These are phyloP conservation scores for Rubus parviflorus DNA, from an alignment of 306 rosid species.

Conservation along the genomic window DNA sequence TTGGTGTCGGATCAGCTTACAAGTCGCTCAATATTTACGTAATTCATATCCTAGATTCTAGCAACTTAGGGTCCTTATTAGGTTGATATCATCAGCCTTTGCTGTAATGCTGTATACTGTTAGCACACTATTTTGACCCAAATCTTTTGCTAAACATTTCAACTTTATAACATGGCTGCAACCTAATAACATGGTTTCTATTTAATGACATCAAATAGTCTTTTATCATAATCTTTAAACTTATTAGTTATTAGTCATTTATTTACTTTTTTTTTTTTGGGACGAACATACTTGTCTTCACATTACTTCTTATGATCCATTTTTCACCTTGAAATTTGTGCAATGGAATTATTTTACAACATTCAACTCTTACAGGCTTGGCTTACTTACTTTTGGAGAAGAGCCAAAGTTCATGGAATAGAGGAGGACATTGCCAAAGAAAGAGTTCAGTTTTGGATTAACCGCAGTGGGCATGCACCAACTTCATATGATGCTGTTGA, in stretches of 20 bases:
- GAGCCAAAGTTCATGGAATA: constrained; percentile 85
- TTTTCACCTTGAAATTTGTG: neutral
- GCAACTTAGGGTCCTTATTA: neutral
- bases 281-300: neutral
- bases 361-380: constrained; percentile 62
- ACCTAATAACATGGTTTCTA: neutral
- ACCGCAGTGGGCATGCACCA: constrained; percentile 80
- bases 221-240: neutral
- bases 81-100: neutral
- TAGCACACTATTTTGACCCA: too few species aligned
- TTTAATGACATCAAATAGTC: neutral
- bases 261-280: neutral
- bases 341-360: neutral
- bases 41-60: neutral
- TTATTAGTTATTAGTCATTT: neutral
- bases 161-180: too few species aligned
- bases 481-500: constrained; percentile 92
- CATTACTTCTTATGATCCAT: neutral
- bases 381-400: constrained; percentile 98
- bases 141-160: too few species aligned
- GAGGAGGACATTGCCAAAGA: constrained; percentile 81
- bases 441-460: constrained; percentile 90
- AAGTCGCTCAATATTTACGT: neutral
- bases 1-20: neutral
- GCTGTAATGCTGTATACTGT: neutral